Evolutionary conservation across 371 early-diverging fungal genomes (phyloP).

Genomic region (Syncephalastrum monosporum): DNA sequence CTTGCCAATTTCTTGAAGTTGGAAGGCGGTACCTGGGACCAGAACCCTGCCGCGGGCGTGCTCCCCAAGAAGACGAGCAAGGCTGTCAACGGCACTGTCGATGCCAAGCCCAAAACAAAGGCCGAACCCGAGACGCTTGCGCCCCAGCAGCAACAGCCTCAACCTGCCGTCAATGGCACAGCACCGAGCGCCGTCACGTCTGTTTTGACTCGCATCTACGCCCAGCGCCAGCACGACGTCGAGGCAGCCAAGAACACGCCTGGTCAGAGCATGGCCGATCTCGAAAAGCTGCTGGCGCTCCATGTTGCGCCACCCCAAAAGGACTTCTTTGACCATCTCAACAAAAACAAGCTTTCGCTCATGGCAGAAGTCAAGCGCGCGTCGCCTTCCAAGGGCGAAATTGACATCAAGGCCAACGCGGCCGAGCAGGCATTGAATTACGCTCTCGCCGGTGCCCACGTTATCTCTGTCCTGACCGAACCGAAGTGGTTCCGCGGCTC

Average conservation of each 20-base stretch:
- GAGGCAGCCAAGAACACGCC: conserved; percentile 67
- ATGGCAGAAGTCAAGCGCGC: conserved; percentile 98
- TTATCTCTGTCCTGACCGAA: conserved; percentile 96
- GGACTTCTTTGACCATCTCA: conserved; percentile 75
- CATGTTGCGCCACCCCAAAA: conserved; percentile 77
- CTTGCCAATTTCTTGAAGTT: conserved; percentile 86
- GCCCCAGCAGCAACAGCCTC: conserved; percentile 9
- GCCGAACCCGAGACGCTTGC: conserved; percentile 28
- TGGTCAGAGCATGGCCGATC: conserved; percentile 68
- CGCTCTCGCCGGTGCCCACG: conserved; percentile 86
- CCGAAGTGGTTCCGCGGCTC: conserved; percentile 97
- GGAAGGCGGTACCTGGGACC: conserved; percentile 86
- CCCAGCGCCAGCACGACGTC: conserved; percentile 81
- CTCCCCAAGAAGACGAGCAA: conserved; percentile 27
- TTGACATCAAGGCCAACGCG: conserved; percentile 79
- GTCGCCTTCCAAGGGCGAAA: conserved; percentile 94
- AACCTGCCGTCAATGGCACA: conserved; percentile 1
- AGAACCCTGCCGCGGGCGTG: conserved; percentile 58
- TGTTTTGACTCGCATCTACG: conserved; percentile 70
- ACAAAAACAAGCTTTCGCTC: conserved; percentile 63
- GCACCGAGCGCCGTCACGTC: conserved; percentile 23
- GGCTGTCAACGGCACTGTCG: conserved; percentile 16
- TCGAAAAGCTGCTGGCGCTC: conserved; percentile 67
- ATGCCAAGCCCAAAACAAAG: conserved; percentile 1
- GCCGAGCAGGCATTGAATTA: conserved; percentile 84